Conservation (phyloP, 371 early-diverging fungal species). For the Rhizopus microsporus region DNA sequence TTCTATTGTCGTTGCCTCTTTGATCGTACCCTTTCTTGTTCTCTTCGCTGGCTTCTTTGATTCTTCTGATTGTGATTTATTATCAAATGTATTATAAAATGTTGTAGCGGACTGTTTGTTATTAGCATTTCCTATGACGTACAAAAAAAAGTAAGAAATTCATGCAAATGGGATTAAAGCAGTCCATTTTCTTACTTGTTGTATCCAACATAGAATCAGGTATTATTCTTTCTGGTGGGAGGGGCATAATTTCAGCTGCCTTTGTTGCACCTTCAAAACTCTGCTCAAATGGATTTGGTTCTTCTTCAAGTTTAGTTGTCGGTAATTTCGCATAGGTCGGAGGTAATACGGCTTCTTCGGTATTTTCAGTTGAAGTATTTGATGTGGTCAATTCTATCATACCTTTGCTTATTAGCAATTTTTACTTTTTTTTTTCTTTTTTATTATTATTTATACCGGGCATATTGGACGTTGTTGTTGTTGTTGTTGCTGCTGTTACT, state of each 20-base stretch:
- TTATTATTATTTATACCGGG: slow-evolving; percentile 1
- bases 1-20: slow-evolving; percentile 17
- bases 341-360: slow-evolving; percentile 20
- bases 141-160: not conserved
- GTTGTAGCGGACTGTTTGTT: not conserved
- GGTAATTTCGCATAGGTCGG: slow-evolving; percentile 22
- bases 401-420: not conserved
- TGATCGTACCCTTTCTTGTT: not conserved
- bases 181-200: slow-evolving; percentile 1
- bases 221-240: not conserved
- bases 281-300: slow-evolving; percentile 33
- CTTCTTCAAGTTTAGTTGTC: slow-evolving; percentile 28
- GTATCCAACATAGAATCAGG: not conserved
- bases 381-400: not conserved
- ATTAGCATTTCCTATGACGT: no score
- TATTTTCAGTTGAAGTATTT: slow-evolving; percentile 1
- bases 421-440: not conserved
- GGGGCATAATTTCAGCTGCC: not conserved
- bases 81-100: not conserved
- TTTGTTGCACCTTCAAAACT: slow-evolving; percentile 20
- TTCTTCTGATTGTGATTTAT: not conserved
- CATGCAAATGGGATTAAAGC: not conserved
- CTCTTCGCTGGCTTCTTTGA: not conserved
- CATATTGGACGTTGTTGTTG: not conserved
- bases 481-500: no score